Base-by-base conservation (phyloP, 2,329 filamentous ascomycete species). In the Cytospora chrysosperma region DNA sequence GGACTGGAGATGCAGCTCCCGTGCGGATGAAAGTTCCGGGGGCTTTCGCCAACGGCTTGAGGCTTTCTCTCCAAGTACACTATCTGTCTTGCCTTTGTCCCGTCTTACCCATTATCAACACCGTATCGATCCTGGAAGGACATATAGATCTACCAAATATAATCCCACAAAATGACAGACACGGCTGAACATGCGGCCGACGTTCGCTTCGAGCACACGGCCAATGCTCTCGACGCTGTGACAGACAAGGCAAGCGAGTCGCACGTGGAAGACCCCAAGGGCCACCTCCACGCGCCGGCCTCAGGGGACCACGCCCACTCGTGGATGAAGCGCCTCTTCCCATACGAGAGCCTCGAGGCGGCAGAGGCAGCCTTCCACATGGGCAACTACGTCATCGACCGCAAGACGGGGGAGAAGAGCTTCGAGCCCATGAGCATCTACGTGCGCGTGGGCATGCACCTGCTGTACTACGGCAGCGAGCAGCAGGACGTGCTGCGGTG, bases 341-440 rank as follows among this genome's bases (percentile, higher is more conserved):
- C 70, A 19, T 61, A 59, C 60, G 51, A 59, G 12, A 56, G 37
- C 21, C 66, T 76, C 32, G 68, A 76, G 59, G 69, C 72, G 15
- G 65, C 77, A 54, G 75, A 78, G 59, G 68, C 61, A 12, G 66
- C 70, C 15, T 77, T 72, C 68, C 76, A 79, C 60, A 65, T 78
- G 67, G 77, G 77, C 43, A 79, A 79, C 69, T 79, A 78, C 68
- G 76, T 79, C 49, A 72, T 78, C 30, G 75, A 78, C 65, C 73
- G 76, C 28, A 55, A 69, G 53, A 78, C 76, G 0, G 74, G 76
- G n/a, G 58, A 72, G 59, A 78, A 76, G 70, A 67, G 68, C 7
- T 79, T 76, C 61, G 77, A 79, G 65, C 68, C 73, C 30, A 79
- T 79, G 77, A 72, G 71, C 63, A 73, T 78, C 64, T 78, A 78